Base-by-base conservation (phyloP, 208 protist genomes). In the Leishmania mexicana region DNA sequence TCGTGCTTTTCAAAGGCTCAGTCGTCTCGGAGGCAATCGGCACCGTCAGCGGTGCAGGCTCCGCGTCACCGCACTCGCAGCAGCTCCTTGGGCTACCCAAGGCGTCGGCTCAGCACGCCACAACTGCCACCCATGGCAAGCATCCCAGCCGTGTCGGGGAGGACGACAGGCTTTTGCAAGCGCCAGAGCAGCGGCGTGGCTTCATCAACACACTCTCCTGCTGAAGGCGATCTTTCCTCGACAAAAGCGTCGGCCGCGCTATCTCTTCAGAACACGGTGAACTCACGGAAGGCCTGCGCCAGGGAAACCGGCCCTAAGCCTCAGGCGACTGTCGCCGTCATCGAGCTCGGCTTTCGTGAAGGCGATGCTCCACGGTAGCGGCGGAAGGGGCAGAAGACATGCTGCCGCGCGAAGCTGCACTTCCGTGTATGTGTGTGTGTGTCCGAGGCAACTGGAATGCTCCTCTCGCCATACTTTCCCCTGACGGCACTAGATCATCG, bases 261-360 rank as follows among this genome's bases (percentile, higher is more conserved):
- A 0, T n/a, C 28, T 74, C 40, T 28, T 42, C 19, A 49, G 0
- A 68, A 51, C 28, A 38, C 38, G 31, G 3, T 47, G 64, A 45
- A 24, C 51, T 53, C 4, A 28, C 45, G 28, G 45, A 49, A 81
- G 21, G 35, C 47, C 31, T 51, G 47, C 24, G 51, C 47, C 40
- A 76, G 38, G 51, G 51, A 45, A 15, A 75, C 72, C 17, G 65
- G 65, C 35, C 62, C 51, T 57, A 68, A 21, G 6, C 65, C 72
- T 60, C 71, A 79, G 76, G 40, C 47, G 65, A 24, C 78, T 6
- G 60, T 86, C n/a, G 40, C 78, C 28, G 65, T 82, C 4, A 79
- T 86, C 42, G 74, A 81, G 38, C 76, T 85, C 2, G 81, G 72
- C 77, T 85, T 85, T 51, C 60, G 58, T 70, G 51, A 45, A 24